Base-by-base conservation (phyloP, 192 early-diverging fungal genomes). In the Backusella luteola region DNA sequence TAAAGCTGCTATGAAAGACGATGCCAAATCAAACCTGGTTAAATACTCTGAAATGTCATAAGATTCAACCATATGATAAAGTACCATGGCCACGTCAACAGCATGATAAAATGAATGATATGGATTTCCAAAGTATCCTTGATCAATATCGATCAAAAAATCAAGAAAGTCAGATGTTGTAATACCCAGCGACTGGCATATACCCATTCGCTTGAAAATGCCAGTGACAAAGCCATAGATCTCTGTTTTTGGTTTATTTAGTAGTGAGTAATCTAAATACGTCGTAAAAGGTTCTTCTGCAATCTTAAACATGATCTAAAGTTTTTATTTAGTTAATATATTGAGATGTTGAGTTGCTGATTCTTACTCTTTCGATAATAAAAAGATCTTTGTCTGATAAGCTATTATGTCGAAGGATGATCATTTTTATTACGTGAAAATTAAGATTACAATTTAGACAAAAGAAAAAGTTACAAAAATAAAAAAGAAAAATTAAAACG, bases 71-170 rank as follows among this genome's bases (percentile, higher is more conserved):
- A 95, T 90, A 71, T 92, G 92, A 80, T 90, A 93, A 6, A 96
- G 86, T 71, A 96, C 92, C 39, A 90, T 89, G 6, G 93, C 90
- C 1, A 98, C 96, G 84, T 98, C 96, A 2, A 93, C 89, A 14
- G 95, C 95, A 76, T 98, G 96, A 79, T 92, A 92, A 80, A 96
- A 98, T 12, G 93, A 95, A 80, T 98, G 96, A 71, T 98, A 98
- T 6, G 93, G 93, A 67, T 94, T 94, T 14, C 87, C 79, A 23
- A 86, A 80, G 78, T 98, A 98, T 35, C 93, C 93, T 70, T 85
- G 76, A 73, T 93, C 91, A 56, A 98, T 89, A 71, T 96, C 95
- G 32, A 94, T 87, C 44, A 93, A 86, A 77, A 98, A 96, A 66
- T 95, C 92, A 19, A 98, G 86, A 66, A 98, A 83, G 56, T 90